Evolutionary conservation across 139 green algal genomes (phyloP), one percentile per base, ranked within the genome.

Genomic region (Astrephomene gubernaculifera): DNA sequence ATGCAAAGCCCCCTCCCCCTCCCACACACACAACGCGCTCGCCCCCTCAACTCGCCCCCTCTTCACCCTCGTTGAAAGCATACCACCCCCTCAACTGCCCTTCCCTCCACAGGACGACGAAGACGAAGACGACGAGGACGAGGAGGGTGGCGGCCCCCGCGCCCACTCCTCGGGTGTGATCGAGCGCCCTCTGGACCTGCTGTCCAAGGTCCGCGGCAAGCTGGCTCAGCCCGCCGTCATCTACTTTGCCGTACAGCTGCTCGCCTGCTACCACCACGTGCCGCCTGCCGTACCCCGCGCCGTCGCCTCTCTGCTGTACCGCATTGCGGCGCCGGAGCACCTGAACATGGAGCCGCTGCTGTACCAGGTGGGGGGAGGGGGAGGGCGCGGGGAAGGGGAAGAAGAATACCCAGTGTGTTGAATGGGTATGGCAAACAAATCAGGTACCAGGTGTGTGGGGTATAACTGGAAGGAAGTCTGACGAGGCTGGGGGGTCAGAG

Each of bases 311-410:
- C 93, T 96, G 52, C 82, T 97, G 80, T 82, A 83, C 38, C 90
- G 95, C 78, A 90, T 97, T 17, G 86, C 87, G 0, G 36, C 71
- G 27, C 90, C 92, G 9, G 44, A 91, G 25, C 85, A 90, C 31
- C 76, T 75, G 71, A 70, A 52, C 17, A 76, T 96, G 84, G 92
- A 96, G 89, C 91, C 94, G 29, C 93, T 97, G 93, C 92, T 97
- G 57, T 97, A 94, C 78, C 93, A 95, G 91, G 90, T 92, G 52
- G 41, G 76, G 3, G 36, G 27, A 8, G 3, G 39, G 27, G 19
- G 52, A 6, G 52, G n/a, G 49, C 19, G 43, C 54, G 90, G 90
- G 38, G 65, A 10, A 3, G 14, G 14, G 22, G 19, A 36, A n/a
- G n/a, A n/a, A n/a, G n/a, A n/a, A n/a, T n/a, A n/a, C n/a, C n/a